Base-by-base conservation (phyloP, 345 rosid genomes). In the Salix brachista region DNA sequence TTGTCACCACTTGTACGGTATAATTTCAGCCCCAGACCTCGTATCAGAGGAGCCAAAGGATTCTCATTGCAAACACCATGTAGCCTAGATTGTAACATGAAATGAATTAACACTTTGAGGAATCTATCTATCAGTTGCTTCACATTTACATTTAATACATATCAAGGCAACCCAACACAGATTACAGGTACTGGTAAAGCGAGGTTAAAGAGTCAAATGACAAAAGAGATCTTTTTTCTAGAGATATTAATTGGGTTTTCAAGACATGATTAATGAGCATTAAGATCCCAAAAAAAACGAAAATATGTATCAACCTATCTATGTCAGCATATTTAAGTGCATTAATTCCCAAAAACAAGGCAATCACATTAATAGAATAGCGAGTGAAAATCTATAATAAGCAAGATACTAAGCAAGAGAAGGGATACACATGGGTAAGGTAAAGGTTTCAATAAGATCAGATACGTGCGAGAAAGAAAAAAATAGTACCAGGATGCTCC, bases 51-150 rank as follows among this genome's bases (percentile, higher is more conserved):
- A 77, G 97, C 98, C 85, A 94, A 84, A 6, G 98, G 98, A 82
- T 94, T 94, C 85, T 94, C 97, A 72, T 91, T 84, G 78, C 95
- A 94, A 65, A 89, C 97, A 72, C 98, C 98, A 82, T 91, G 98
- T 78, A 94, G 85, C 98, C 98, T 93, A 87, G 71, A 78, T 4
- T 17, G 18, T 10, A 70, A 67, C 60, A 67, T 37, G 58, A 34
- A 32, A 69, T 70, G 9, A 26, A 21, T 39, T 68, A 3, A 21
- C 13, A 54, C 6, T n/a, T 46, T 18, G 41, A 8, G 26, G 50
- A n/a, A 58, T 72, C 46, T 10, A 66, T 46, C 17, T 26, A 23
- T 23, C 4, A 30, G 30, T 52, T 65, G 26, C 39, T 67, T 52
- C 65, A 52, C 48, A 48, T 48, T 44, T 28, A 36, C 37, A 77